These are phyloP conservation scores for Trypanosoma brucei DNA, from an alignment of 208 protist species.

Conservation along the genomic window DNA sequence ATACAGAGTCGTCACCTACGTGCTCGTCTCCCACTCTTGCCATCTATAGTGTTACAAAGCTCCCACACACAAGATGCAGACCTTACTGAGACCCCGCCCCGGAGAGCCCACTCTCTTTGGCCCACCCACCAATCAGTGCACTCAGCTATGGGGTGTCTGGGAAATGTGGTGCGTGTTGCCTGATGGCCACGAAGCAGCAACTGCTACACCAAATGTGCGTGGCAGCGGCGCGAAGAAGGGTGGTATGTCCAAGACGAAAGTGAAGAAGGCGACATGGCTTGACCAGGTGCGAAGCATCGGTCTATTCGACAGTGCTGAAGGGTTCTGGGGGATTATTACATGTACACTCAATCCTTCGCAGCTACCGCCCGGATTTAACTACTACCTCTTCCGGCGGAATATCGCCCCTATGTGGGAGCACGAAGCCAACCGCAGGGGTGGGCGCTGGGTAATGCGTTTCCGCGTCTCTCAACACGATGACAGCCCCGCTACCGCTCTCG, in stretches of 20 bases:
- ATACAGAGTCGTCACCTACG: too few relatives aligned
- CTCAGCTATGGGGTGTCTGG: conserved; percentile 88
- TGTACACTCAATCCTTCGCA: conserved; percentile 76
- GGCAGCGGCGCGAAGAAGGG: conserved; percentile 13
- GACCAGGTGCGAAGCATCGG: conserved; percentile 76
- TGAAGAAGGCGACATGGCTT: conserved; percentile 55
- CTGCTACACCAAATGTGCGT: background rate
- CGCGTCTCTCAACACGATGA: conserved; percentile 1
- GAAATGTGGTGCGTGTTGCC: conserved; percentile 85
- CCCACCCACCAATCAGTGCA: conserved; percentile 25
- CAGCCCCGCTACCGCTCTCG: conserved; percentile 5
- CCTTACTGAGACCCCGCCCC: conserved; percentile 3
- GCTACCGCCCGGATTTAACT: conserved; percentile 65
- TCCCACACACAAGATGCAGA: conserved; percentile 13
- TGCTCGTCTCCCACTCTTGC: background rate
- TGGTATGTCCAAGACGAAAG: background rate
- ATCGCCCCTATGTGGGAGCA: conserved; percentile 91
- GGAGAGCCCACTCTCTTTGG: conserved; percentile 23
- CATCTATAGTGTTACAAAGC: background rate
- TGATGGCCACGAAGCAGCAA: conserved; percentile 15
- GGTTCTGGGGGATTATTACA: conserved; percentile 76
- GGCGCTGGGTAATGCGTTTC: conserved; percentile 81
- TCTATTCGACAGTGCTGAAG: conserved; percentile 86
- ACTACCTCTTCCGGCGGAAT: conserved; percentile 86
- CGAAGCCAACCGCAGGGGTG: conserved; percentile 82